Percentiles rank a stretch among this genome's conserved stretches.
phyloP scores from a whole-genome alignment of 1,139 yeast genomes.

The Saccharomycopsis phalli region DNA sequence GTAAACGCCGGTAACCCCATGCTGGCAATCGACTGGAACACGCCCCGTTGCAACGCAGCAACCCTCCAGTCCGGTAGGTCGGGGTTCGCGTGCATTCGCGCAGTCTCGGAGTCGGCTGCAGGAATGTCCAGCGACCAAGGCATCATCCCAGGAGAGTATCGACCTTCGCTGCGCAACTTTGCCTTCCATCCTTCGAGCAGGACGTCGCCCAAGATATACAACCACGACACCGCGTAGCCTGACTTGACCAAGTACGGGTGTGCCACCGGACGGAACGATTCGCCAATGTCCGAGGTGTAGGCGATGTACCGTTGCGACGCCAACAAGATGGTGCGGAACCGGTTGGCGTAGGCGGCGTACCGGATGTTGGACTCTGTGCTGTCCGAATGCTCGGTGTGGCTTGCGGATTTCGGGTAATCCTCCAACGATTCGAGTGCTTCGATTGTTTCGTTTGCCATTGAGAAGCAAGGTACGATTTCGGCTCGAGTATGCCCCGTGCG shows the following conservation, averaged over 20 bases:
- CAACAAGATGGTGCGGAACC: slow-evolving; percentile 57
- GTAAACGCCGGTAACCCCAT: slow-evolving; percentile 88
- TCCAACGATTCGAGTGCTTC: too few relatives aligned
- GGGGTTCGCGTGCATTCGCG: slow-evolving; percentile 31
- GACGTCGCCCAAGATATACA: slow-evolving; percentile 72
- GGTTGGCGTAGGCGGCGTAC: slow-evolving; percentile 76
- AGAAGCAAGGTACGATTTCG: too few relatives aligned
- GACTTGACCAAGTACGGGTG: slow-evolving; percentile 54
- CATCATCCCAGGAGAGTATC: slow-evolving; percentile 49
- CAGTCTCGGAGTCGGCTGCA: slow-evolving; percentile 21
- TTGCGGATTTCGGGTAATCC: not conserved
- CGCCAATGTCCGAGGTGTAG: slow-evolving; percentile 82
- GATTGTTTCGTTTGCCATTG: too few relatives aligned
- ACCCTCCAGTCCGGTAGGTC: slow-evolving; percentile 52
- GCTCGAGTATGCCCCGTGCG: too few relatives aligned
- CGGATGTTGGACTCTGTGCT: slow-evolving; percentile 47
- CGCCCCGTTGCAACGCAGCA: slow-evolving; percentile 57
- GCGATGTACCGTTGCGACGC: slow-evolving; percentile 85
- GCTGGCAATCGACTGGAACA: slow-evolving; percentile 74
- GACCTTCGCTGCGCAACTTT: slow-evolving; percentile 57
- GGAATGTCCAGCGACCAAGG: slow-evolving; percentile 54
- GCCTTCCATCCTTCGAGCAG: slow-evolving; percentile 71
- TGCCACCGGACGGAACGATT: slow-evolving; percentile 81
- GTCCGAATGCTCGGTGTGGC: slow-evolving; percentile 10
- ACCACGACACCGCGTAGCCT: slow-evolving; percentile 74